Percentiles rank a stretch among this genome's conserved stretches.
Evolutionary conservation across 164 flowering plant species (phyloP).

Genomic region (Litsea cubeba): DNA sequence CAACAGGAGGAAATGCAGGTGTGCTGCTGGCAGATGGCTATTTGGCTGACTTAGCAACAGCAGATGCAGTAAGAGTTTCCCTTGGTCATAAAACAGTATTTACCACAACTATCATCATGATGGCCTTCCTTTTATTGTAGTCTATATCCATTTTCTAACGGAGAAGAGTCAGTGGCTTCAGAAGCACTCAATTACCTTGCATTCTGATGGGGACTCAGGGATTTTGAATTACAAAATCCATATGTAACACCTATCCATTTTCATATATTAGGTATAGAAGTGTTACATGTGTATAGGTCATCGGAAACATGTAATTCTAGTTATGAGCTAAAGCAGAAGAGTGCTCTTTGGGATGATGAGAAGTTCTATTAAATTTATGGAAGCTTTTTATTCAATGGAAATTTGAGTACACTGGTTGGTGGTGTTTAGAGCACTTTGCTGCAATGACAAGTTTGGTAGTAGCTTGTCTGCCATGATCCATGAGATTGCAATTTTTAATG

Average conservation of each 20-base stretch:
- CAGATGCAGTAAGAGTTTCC: constrained; percentile 21
- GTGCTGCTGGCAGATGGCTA: constrained; percentile 18
- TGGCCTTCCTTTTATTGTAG: constrained; percentile 19
- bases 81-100: constrained; percentile 10
- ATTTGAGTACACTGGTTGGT: constrained; percentile 11
- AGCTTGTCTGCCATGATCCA: constrained; percentile 3
- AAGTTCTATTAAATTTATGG: background rate
- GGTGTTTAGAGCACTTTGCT: constrained; percentile 23
- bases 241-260: background rate
- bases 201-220: background rate
- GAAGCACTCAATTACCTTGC: no score
- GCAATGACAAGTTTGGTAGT: constrained; percentile 6
- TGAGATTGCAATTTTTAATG: no score
- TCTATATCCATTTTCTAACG: background rate
- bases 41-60: constrained; percentile 30
- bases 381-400: constrained; percentile 16
- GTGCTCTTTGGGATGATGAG: background rate
- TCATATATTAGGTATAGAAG: no score
- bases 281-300: background rate
- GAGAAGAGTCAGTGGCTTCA: no score
- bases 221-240: background rate
- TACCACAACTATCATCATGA: constrained; percentile 15
- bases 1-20: background rate
- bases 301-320: background rate
- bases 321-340: background rate